Percentiles rank a stretch among this genome's conserved stretches.
Evolutionary conservation across 1,139 yeast genomes (phyloP).

Genomic region (Eremothecium sinecaudum): DNA sequence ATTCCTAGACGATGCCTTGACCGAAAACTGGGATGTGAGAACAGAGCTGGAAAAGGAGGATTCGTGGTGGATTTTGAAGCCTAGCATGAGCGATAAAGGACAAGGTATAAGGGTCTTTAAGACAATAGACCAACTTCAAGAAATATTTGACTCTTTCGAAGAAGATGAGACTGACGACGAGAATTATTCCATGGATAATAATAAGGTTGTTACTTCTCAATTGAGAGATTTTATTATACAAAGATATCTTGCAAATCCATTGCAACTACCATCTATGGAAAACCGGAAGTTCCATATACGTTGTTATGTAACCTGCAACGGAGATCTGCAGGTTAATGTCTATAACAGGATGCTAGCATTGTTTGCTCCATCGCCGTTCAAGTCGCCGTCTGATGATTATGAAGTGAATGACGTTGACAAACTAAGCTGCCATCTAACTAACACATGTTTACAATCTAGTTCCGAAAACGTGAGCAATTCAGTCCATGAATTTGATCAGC

Average conservation of each 20-base stretch:
- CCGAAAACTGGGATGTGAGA: conserved; percentile 81
- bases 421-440: conserved; percentile 67
- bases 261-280: conserved; percentile 52
- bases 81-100: conserved; percentile 95
- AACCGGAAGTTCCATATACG: conserved; percentile 80
- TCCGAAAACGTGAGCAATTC: conserved; percentile 33
- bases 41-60: conserved; percentile 58
- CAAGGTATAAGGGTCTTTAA: conserved; percentile 84
- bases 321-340: conserved; percentile 68
- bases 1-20: conserved; percentile 84
- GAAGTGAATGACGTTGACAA: conserved; percentile 29
- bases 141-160: conserved; percentile 76
- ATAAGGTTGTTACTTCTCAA: conserved; percentile 68
- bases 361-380: conserved; percentile 56
- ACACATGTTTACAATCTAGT: conserved; percentile 76
- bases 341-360: conserved; percentile 70
- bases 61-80: conserved; percentile 83
- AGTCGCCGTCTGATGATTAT: conserved; percentile 31
- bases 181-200: conserved; percentile 33
- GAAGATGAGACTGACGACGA: conserved; percentile 50
- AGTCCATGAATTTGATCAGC: conserved; percentile 60
- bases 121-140: conserved; percentile 70
- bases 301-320: conserved; percentile 69
- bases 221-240: conserved; percentile 86
- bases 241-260: conserved; percentile 59